A percentile compares a stretch with the other conserved stretches of the same genome.
Evolutionary conservation across 1,139 yeast species (phyloP).

Genomic region (Debaryomycetaceae sp.): DNA sequence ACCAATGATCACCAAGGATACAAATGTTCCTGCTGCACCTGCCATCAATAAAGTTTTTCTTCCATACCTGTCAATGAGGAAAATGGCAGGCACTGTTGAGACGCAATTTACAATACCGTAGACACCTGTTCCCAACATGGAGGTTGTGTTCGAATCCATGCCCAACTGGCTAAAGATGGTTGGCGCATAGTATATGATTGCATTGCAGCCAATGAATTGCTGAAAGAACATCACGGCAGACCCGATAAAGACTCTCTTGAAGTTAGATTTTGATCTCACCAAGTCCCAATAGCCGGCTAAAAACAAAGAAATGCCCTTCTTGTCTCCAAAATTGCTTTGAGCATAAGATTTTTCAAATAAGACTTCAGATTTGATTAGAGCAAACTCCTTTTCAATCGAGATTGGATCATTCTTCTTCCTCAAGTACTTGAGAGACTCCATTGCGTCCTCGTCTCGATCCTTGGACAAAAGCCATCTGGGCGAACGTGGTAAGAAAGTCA

Average conservation of each 20-base stretch:
- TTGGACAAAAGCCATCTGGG: conserved; percentile 70
- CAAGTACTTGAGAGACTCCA: conserved; percentile 33
- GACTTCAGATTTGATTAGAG: conserved; percentile 37
- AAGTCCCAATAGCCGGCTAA: conserved; percentile 48
- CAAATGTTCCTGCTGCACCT: conserved; percentile 49
- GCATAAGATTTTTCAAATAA: conserved; percentile 13
- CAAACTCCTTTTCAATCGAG: conserved; percentile 30
- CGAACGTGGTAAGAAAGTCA: conserved; percentile 55
- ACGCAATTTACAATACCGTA: conserved; percentile 60
- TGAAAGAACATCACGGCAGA: conserved; percentile 57
- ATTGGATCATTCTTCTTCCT: conserved; percentile 43
- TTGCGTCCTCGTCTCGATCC: conserved; percentile 50
- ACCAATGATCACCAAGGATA: conserved; percentile 38
- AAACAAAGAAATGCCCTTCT: conserved; percentile 31
- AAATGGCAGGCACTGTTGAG: conserved; percentile 61
- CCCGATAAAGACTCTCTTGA: conserved; percentile 57
- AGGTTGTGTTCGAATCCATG: conserved; percentile 46
- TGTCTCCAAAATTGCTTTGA: conserved; percentile 1
- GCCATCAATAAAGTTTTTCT: conserved; percentile 58
- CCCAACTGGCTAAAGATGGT: conserved; percentile 57
- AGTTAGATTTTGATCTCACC: conserved; percentile 51
- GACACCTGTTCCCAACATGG: conserved; percentile 40
- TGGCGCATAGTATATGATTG: conserved; percentile 66
- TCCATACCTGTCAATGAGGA: conserved; percentile 60
- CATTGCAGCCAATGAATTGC: conserved; percentile 64